Evolutionary conservation across 2,329 filamentous ascomycete species (phyloP).

Genomic region (Monosporascus ibericus): DNA sequence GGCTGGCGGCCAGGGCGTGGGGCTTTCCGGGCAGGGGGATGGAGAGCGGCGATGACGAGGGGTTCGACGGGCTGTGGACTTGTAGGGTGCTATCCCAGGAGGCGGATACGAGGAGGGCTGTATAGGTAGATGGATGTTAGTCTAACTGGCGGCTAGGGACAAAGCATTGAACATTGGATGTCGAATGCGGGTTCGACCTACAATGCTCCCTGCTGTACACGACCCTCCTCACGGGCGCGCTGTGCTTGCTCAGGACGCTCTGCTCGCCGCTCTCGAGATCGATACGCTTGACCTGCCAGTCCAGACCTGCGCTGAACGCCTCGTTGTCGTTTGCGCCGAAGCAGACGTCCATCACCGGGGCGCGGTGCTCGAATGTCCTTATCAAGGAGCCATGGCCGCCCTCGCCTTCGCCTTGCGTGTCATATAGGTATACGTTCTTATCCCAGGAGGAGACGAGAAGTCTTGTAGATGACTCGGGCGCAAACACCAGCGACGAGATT

Average conservation of each 20-base stretch:
- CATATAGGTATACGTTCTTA: constrained; percentile 84
- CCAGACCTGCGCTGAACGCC: constrained; percentile 80
- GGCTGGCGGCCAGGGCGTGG: constrained; percentile 74
- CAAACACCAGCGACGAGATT: constrained; percentile 82
- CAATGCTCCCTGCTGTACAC: constrained; percentile 72
- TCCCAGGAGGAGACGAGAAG: constrained; percentile 96
- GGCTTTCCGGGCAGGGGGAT: constrained; percentile 78
- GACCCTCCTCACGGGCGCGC: constrained; percentile 73
- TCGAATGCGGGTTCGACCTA: constrained; percentile 27
- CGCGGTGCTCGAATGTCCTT: constrained; percentile 71
- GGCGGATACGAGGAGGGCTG: constrained; percentile 74
- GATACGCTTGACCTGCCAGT: constrained; percentile 75
- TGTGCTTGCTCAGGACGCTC: constrained; percentile 71
- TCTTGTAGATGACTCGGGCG: constrained; percentile 65
- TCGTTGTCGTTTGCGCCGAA: constrained; percentile 79
- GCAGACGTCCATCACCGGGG: constrained; percentile 85
- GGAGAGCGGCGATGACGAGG: constrained; percentile 49
- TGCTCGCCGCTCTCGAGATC: constrained; percentile 68
- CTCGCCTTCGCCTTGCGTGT: constrained; percentile 51
- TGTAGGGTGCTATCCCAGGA: constrained; percentile 93
- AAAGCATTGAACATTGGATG: not conserved
- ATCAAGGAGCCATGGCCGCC: constrained; percentile 55
- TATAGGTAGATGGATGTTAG: not conserved
- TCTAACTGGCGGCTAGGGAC: not conserved
- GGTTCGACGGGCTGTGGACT: constrained; percentile 61